Percentiles rank a stretch among this genome's conserved stretches.
These are phyloP conservation scores for Teratosphaeria epicoccoides DNA, from an alignment of 2,329 filamentous ascomycete species.

Conservation along the genomic window DNA sequence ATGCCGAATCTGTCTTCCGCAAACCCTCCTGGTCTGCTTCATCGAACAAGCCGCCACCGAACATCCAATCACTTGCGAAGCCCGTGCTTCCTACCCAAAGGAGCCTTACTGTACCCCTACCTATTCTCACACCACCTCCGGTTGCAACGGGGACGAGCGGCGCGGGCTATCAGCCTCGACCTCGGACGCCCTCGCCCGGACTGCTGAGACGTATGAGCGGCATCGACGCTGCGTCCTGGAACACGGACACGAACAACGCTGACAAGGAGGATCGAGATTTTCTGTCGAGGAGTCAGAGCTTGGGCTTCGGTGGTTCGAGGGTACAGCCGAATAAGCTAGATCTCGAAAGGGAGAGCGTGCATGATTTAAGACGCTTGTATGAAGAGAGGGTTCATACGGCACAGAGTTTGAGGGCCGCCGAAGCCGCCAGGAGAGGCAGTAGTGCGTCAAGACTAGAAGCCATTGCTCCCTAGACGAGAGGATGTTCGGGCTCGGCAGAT, in stretches of 20 bases:
- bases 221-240: conserved; percentile 25
- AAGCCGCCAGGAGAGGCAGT: not conserved
- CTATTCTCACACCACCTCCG: not conserved
- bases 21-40: conserved; percentile 26
- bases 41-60: conserved; percentile 4
- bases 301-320: conserved; percentile 3
- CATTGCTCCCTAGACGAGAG: not conserved
- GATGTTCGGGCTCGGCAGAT: not conserved
- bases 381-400: conserved; percentile 37
- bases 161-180: conserved; percentile 13
- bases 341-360: conserved; percentile 36
- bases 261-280: not conserved
- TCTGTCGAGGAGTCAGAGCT: not conserved
- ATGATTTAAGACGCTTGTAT: conserved; percentile 38
- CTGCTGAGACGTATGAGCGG: conserved; percentile 38
- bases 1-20: conserved; percentile 16
- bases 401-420: conserved; percentile 8
- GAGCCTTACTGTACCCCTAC: conserved; percentile 8
- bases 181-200: conserved; percentile 29
- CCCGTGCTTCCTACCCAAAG: conserved; percentile 11
- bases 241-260: not conserved
- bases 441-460: not conserved
- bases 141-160: not conserved
- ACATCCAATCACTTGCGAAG: conserved; percentile 10
- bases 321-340: conserved; percentile 28